Conservation (phyloP, 1,284 basidiomycete species). For the Salmacisia buchloeana region DNA sequence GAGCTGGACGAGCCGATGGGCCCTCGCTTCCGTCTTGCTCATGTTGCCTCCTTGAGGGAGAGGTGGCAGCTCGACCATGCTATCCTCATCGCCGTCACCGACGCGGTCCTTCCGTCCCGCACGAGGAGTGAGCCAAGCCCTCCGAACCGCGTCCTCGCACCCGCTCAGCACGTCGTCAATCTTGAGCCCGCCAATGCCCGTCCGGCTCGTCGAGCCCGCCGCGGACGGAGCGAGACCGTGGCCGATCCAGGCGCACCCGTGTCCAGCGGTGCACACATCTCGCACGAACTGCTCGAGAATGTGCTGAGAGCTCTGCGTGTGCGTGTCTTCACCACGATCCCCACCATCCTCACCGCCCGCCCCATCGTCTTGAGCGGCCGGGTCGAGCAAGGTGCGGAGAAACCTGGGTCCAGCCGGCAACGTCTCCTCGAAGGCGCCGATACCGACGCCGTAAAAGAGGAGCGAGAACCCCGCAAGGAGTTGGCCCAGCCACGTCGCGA, state of each 20-base stretch:
- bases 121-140: no score
- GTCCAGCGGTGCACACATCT: background rate
- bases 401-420: background rate
- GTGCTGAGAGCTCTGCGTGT: background rate
- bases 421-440: background rate
- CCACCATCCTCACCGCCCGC: background rate
- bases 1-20: background rate
- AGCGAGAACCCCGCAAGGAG: slow-evolving; percentile 1
- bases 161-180: slow-evolving; percentile 2
- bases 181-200: background rate
- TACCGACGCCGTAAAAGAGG: slow-evolving; percentile 1
- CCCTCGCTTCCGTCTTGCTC: background rate
- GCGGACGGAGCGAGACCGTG: background rate
- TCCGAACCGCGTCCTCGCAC: background rate
- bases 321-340: background rate
- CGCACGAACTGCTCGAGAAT: background rate
- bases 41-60: background rate
- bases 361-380: no score
- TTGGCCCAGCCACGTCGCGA: background rate
- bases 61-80: no score
- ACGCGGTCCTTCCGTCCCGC: background rate
- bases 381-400: background rate
- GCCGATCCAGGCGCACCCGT: slow-evolving; percentile 4
- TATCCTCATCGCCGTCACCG: background rate
- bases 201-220: background rate